These are phyloP conservation scores for Byssoonygena ceratinophila DNA, from an alignment of 2,329 filamentous ascomycete species.

Conservation along the genomic window DNA sequence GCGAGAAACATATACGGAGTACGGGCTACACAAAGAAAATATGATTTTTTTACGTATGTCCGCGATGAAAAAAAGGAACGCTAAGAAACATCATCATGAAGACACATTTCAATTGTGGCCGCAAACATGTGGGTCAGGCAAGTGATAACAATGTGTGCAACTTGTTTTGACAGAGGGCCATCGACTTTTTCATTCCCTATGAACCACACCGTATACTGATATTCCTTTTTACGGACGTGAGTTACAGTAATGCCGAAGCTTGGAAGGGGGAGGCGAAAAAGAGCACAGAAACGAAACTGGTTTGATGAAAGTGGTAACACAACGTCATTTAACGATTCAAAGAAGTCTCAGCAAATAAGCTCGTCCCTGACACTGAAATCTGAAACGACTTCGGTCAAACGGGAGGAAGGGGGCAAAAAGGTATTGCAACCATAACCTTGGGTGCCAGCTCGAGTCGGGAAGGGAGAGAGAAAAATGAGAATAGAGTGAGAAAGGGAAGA, in stretches of 20 bases:
- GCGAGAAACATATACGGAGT: not conserved
- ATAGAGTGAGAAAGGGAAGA: no score
- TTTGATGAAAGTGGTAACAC: not conserved
- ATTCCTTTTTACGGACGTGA: no score
- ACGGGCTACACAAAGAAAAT: not conserved
- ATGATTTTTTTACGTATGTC: no score
- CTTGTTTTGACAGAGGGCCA: not conserved
- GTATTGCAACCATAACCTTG: not conserved
- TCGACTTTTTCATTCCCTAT: no score
- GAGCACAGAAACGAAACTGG: not conserved
- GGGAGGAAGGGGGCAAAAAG: not conserved
- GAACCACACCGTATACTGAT: no score
- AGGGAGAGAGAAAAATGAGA: no score
- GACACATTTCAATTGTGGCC: not conserved
- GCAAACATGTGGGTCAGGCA: not conserved
- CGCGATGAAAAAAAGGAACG: no score
- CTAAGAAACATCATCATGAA: not conserved
- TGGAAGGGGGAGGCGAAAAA: not conserved
- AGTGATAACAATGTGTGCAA: not conserved
- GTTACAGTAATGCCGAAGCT: no score
- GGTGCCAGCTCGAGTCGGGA: not conserved
- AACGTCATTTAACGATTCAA: not conserved
- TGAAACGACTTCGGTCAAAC: constrained; percentile 3
- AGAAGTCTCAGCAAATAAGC: not conserved
- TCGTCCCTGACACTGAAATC: not conserved